phyloP scores from a whole-genome alignment of 805 yeast species.

The Debaryomyces tyrocola region DNA sequence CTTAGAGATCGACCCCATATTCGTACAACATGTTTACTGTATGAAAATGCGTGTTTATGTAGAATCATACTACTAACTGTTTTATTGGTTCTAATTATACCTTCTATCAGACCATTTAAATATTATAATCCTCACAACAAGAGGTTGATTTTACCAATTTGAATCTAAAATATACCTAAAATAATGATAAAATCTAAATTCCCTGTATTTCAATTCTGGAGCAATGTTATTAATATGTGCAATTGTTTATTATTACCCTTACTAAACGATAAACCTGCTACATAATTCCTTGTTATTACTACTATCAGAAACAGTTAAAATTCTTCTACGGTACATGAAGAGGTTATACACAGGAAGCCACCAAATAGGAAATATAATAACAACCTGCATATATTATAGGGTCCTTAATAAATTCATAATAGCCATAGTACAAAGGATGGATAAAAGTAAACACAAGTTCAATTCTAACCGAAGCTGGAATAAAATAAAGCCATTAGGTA shows the following conservation, averaged over 20 bases:
- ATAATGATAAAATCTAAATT: not conserved
- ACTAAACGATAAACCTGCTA: too few relatives aligned
- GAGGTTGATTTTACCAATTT: not conserved
- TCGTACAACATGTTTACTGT: too few relatives aligned
- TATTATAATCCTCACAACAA: not conserved
- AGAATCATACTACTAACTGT: not conserved
- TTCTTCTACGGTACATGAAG: too few relatives aligned
- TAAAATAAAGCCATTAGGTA: not conserved
- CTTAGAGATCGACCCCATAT: too few relatives aligned
- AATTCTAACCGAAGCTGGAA: not conserved
- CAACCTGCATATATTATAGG: not conserved
- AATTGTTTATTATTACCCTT: not conserved
- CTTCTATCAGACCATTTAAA: not conserved
- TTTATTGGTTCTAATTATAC: not conserved
- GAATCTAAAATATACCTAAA: not conserved
- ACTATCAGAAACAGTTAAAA: too few relatives aligned
- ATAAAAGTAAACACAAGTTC: not conserved
- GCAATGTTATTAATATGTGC: not conserved
- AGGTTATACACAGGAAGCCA: not conserved
- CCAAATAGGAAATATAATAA: not conserved
- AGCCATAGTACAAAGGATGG: not conserved
- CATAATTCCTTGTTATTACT: too few relatives aligned
- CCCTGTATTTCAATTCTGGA: not conserved
- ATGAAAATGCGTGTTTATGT: not conserved
- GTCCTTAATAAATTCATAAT: not conserved